Conservation (phyloP, 2,329 filamentous ascomycete genomes). For the Colletotrichum filicis region DNA sequence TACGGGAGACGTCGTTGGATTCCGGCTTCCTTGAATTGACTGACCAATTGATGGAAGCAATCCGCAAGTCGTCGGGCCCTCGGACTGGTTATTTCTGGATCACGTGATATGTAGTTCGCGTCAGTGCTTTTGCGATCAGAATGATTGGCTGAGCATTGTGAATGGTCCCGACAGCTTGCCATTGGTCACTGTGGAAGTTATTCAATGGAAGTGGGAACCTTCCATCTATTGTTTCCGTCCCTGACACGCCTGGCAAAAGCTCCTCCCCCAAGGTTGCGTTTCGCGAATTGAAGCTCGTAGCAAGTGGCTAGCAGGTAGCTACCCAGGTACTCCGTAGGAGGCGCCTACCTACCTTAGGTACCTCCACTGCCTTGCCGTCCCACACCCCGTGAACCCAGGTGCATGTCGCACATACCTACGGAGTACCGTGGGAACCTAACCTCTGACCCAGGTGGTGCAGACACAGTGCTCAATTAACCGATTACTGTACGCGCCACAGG, state of each 20-base stretch:
- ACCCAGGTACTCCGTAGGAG: too few species aligned
- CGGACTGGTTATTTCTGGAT: background rate
- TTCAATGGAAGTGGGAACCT: background rate
- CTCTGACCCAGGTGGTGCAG: background rate
- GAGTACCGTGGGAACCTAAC: background rate
- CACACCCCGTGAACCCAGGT: background rate
- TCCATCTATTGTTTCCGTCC: background rate
- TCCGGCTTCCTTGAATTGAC: background rate
- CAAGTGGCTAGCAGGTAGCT: too few species aligned
- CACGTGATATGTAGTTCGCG: background rate
- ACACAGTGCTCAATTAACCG: background rate
- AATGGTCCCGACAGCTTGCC: background rate
- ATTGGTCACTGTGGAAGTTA: background rate
- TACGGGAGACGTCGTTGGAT: background rate
- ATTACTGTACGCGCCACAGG: constrained; percentile 12
- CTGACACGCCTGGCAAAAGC: background rate
- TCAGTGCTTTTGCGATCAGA: background rate
- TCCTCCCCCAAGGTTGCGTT: too few species aligned
- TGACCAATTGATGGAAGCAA: background rate
- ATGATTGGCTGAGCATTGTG: background rate
- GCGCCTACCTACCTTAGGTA: background rate
- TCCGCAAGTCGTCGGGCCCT: background rate
- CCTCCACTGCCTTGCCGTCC: background rate
- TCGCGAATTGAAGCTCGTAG: too few species aligned
- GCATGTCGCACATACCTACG: background rate